Conservation (phyloP, 2,329 filamentous ascomycete genomes). For the Alternaria arbusti region DNA sequence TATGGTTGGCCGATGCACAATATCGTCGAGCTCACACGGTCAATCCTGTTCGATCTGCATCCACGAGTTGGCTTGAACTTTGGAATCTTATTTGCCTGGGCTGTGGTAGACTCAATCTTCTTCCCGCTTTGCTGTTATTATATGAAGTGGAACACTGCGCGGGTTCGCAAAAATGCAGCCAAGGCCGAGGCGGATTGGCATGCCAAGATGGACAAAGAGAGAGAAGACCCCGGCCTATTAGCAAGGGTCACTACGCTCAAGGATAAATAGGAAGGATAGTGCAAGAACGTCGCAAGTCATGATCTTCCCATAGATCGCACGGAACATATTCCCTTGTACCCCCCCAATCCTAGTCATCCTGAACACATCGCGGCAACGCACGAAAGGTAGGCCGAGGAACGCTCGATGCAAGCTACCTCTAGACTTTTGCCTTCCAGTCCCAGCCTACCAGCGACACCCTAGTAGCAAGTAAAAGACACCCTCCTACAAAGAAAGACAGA, state of each 20-base stretch:
- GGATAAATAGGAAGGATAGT: constrained; percentile 3
- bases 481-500: constrained; percentile 38
- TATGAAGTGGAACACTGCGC: constrained; percentile 49
- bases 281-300: background rate
- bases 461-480: constrained; percentile 32
- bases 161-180: constrained; percentile 31
- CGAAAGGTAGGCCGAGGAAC: background rate
- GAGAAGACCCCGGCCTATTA: constrained; percentile 30
- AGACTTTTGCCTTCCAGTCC: constrained; percentile 37
- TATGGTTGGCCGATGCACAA: constrained; percentile 70
- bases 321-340: background rate
- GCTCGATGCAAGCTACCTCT: background rate
- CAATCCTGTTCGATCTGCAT: constrained; percentile 66
- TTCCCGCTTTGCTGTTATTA: constrained; percentile 59
- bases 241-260: constrained; percentile 34
- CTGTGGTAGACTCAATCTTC: constrained; percentile 57
- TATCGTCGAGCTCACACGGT: constrained; percentile 65
- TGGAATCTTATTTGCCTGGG: constrained; percentile 65
- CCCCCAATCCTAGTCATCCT: background rate
- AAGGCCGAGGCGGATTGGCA: constrained; percentile 33
- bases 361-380: background rate
- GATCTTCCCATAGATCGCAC: background rate
- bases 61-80: constrained; percentile 66
- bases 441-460: constrained; percentile 37
- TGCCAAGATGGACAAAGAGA: constrained; percentile 38